A percentile compares a stretch with the other conserved stretches of the same genome.
Evolutionary conservation across 2,329 filamentous ascomycete species (phyloP).

Genomic region (Bertia moriformis): DNA sequence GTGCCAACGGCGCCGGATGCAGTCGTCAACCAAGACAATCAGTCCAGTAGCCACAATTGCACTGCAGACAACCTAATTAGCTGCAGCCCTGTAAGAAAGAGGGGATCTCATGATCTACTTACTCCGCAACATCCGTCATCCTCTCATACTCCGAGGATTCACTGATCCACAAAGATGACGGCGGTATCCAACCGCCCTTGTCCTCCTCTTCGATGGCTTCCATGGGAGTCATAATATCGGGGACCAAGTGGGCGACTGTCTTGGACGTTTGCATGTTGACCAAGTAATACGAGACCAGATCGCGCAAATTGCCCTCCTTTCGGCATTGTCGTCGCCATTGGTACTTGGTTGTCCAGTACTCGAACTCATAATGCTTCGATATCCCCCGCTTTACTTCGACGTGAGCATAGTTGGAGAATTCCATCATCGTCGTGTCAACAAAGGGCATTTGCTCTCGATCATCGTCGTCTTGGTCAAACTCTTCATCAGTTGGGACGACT

Average conservation of each 20-base stretch:
- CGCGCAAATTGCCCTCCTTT: neutral
- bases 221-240: neutral
- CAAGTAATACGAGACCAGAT: neutral
- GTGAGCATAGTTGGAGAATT: constrained; percentile 1
- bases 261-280: neutral
- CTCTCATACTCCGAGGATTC: neutral
- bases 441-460: neutral
- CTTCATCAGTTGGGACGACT: too few species aligned
- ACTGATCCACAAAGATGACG: neutral
- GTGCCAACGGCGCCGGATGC: neutral
- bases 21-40: neutral
- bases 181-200: constrained; percentile 1
- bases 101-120: neutral
- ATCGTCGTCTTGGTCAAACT: neutral
- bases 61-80: constrained; percentile 1
- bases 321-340: neutral
- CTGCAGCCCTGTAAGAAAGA: neutral
- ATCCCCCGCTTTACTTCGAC: neutral
- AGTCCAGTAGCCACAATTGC: neutral
- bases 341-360: constrained; percentile 1
- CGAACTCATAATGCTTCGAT: neutral
- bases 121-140: neutral
- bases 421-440: neutral
- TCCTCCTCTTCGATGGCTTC: neutral
- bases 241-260: neutral